phyloP scores from a whole-genome alignment of 306 rosid genomes.

The Prunus campanulata region DNA sequence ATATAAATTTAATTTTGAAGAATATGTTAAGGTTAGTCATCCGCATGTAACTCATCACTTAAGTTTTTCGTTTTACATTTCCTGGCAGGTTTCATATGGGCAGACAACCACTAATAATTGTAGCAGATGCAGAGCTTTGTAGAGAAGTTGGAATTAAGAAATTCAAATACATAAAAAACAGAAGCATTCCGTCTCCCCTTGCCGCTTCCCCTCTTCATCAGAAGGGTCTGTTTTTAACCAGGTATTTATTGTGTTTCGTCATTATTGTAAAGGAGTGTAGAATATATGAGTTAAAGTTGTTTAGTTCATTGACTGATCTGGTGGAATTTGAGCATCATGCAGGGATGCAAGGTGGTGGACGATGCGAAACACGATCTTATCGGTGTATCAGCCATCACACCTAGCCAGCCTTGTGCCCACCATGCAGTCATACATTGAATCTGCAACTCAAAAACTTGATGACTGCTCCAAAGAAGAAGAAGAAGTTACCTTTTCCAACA shows the following conservation, averaged over 20 bases:
- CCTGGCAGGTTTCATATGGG: conserved; percentile 84
- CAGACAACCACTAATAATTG: conserved; percentile 76
- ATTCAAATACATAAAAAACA: conserved; percentile 67
- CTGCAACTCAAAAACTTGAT: conserved; percentile 65
- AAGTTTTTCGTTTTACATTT: too few relatives aligned
- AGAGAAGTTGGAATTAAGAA: conserved; percentile 78
- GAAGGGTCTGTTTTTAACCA: conserved; percentile 86
- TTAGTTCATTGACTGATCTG: neutral
- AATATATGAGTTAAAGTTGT: neutral
- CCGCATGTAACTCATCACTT: neutral
- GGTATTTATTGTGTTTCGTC: conserved; percentile 29
- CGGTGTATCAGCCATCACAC: conserved; percentile 80
- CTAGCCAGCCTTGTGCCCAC: conserved; percentile 67
- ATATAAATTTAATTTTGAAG: neutral
- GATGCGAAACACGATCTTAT: conserved; percentile 77
- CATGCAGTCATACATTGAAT: conserved; percentile 76
- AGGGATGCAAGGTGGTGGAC: conserved; percentile 88
- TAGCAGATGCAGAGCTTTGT: conserved; percentile 86
- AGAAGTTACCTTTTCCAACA: conserved; percentile 60
- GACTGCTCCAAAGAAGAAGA: conserved; percentile 36
- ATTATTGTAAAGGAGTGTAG: neutral
- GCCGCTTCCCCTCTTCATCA: conserved; percentile 87
- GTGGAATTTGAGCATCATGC: conserved; percentile 19
- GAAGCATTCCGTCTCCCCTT: conserved; percentile 90
- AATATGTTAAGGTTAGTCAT: neutral